Percentiles rank a stretch among this genome's conserved stretches.
These are phyloP conservation scores for Sporothrix pseudoabietina DNA, from an alignment of 2,329 filamentous ascomycete species.

Conservation along the genomic window DNA sequence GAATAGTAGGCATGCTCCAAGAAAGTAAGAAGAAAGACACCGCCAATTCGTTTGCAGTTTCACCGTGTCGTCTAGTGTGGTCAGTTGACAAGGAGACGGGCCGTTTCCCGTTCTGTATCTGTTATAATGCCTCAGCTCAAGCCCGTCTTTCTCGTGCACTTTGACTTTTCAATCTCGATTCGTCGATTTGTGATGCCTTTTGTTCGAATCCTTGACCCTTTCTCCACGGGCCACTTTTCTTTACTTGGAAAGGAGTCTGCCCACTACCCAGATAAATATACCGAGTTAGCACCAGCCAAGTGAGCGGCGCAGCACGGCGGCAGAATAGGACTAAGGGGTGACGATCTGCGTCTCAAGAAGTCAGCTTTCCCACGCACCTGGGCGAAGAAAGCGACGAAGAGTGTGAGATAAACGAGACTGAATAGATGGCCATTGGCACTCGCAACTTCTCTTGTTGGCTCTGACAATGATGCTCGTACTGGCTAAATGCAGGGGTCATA, in stretches of 20 bases:
- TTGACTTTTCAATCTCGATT: not conserved
- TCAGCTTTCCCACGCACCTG: constrained; percentile 10
- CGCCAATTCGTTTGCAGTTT: not conserved
- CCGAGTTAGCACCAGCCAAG: not conserved
- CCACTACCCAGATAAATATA: not conserved
- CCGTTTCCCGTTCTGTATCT: not conserved
- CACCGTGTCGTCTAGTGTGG: not conserved
- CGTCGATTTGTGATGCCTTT: not conserved
- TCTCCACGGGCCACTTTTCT: not conserved
- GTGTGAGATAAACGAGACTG: not conserved
- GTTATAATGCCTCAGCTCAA: not conserved
- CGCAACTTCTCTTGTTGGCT: not conserved
- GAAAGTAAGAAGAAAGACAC: not conserved
- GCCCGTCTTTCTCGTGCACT: not conserved
- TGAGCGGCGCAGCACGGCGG: constrained; percentile 16
- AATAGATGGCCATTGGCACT: not conserved
- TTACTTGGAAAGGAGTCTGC: not conserved
- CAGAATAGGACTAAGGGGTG: not conserved
- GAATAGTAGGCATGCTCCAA: not conserved
- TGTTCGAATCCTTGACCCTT: not conserved
- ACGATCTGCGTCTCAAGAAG: constrained; percentile 21
- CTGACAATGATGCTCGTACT: not conserved
- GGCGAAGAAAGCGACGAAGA: not conserved
- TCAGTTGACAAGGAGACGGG: not conserved
- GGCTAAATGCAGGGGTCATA: constrained; percentile 2